Evolutionary conservation across 108 stramenopile genomes (phyloP), one percentile per base, ranked within the genome.

Genomic region (Fragilariopsis cylindrus): DNA sequence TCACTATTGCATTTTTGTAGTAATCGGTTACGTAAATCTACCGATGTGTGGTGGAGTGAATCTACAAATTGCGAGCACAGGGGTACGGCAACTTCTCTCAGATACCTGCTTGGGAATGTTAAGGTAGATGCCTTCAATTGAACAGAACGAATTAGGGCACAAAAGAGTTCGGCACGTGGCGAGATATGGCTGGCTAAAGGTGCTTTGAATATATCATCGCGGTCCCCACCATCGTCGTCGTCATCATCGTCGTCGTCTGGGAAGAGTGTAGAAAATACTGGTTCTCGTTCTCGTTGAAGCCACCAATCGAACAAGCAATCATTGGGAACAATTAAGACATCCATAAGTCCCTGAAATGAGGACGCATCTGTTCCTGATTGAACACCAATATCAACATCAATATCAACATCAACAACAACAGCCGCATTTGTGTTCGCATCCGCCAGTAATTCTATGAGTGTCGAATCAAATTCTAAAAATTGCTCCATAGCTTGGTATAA

Each of bases 401-500:
- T 54, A 15, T 41, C 57, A 7, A 39, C 1, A 52, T 71, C 45
- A 30, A 30, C 30, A 48, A 18, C 46, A 60, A 19, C 12, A 53
- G 65, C 1, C 53, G 70, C 5, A 83, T 13, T 65, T 69, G 77
- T 54, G 16, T 41, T 71, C 5, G 48, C 8, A 52, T 71, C 45
- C 12, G 70, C 43, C 18, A 65, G 16, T 39, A 64, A 50, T 53
- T 71, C 63, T 49, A 49, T 60, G 3, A 79, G 46, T 48, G 16
- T 39, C 4, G 56, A 63, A 85, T 93, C 92, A 79, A 93, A 93
- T 48, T 71, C 77, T 41, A 93, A 78, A 52, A 91, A 75, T 60
- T 93, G 90, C 67, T 93, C 90, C 64, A 93, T 88, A 40, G 85
- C 88, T 44, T 81, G 69, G 44, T 56, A 76, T n/a, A 87, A 49